Evolutionary conservation across 495 filamentous ascomycete genomes (phyloP).

Genomic region (Cercophora scortea): DNA sequence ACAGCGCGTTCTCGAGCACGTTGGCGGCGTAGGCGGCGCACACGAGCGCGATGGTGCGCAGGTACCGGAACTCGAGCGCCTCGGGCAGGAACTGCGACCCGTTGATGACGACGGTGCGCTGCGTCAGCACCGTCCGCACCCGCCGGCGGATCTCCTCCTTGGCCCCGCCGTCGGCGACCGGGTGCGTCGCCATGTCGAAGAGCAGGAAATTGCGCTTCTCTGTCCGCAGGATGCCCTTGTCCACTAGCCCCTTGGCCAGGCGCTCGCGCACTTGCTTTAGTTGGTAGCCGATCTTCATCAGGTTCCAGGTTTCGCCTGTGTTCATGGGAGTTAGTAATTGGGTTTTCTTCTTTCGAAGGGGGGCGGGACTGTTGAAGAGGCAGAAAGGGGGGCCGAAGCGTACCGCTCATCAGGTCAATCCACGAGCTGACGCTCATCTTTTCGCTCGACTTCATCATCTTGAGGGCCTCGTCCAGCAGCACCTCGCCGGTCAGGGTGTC

Average conservation of each 20-base stretch:
- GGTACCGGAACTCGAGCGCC: conserved; percentile 84
- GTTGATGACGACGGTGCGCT: conserved; percentile 85
- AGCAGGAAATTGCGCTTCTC: conserved; percentile 99
- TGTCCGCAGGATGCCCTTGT: conserved; percentile 96
- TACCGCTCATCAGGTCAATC: conserved; percentile 99
- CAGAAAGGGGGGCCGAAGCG: conserved; percentile 7
- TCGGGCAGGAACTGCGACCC: conserved; percentile 81
- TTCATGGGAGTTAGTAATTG: background rate
- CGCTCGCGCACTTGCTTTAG: conserved; percentile 98
- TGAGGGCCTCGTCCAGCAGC: conserved; percentile 92
- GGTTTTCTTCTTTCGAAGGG: background rate
- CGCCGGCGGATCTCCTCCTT: conserved; percentile 94
- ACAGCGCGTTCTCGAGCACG: conserved; percentile 93
- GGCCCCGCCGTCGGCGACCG: conserved; percentile 92
- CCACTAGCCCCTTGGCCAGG: conserved; percentile 93
- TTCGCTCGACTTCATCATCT: conserved; percentile 99
- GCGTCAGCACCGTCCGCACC: conserved; percentile 86
- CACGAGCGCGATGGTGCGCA: conserved; percentile 89
- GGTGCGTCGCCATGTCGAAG: conserved; percentile 99
- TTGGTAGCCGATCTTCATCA: conserved; percentile 99
- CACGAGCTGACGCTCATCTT: conserved; percentile 99
- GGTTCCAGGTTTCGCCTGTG: conserved; percentile 95
- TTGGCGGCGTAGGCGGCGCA: conserved; percentile 98
- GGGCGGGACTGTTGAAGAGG: background rate
- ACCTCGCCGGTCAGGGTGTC: conserved; percentile 97